Conservation (phyloP, 805 yeast genomes). For the Wickerhamiella siamensis region DNA sequence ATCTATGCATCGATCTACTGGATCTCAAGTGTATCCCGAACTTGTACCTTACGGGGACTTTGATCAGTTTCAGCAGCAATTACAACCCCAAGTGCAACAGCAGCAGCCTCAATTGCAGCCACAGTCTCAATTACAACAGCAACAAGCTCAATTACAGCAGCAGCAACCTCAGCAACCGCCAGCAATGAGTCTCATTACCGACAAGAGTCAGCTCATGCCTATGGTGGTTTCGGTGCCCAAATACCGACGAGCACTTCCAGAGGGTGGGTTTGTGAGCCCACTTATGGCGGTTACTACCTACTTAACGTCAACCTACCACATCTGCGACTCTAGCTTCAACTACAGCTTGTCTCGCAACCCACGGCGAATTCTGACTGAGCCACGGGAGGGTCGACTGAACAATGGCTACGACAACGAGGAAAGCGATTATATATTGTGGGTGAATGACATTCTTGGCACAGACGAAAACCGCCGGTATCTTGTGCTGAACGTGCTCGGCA, state of each 20-base stretch:
- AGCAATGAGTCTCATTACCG: constrained; percentile 7
- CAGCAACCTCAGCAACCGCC: constrained; percentile 5
- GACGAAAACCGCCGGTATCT: constrained; percentile 76
- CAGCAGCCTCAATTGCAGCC: constrained; percentile 10
- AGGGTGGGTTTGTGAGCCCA: constrained; percentile 38
- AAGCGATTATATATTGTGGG: constrained; percentile 82
- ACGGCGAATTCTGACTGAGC: constrained; percentile 81
- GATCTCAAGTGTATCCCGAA: not conserved
- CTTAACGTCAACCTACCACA: constrained; percentile 62
- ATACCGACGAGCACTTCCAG: constrained; percentile 25
- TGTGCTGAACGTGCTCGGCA: constrained; percentile 82
- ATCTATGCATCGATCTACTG: not conserved
- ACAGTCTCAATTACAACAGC: constrained; percentile 8
- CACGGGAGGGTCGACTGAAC: constrained; percentile 66
- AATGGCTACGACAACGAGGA: constrained; percentile 81
- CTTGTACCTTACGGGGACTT: too few species aligned
- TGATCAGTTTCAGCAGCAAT: constrained; percentile 4
- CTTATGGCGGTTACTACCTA: constrained; percentile 63
- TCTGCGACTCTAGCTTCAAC: constrained; percentile 74
- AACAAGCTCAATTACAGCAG: constrained; percentile 7
- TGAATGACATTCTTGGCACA: constrained; percentile 80
- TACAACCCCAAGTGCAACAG: constrained; percentile 7
- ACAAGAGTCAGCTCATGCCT: constrained; percentile 23
- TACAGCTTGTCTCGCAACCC: constrained; percentile 82
- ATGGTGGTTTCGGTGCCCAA: constrained; percentile 20